phyloP scores from a whole-genome alignment of 2,329 filamentous ascomycete genomes.

The Fusarium sacchari region DNA sequence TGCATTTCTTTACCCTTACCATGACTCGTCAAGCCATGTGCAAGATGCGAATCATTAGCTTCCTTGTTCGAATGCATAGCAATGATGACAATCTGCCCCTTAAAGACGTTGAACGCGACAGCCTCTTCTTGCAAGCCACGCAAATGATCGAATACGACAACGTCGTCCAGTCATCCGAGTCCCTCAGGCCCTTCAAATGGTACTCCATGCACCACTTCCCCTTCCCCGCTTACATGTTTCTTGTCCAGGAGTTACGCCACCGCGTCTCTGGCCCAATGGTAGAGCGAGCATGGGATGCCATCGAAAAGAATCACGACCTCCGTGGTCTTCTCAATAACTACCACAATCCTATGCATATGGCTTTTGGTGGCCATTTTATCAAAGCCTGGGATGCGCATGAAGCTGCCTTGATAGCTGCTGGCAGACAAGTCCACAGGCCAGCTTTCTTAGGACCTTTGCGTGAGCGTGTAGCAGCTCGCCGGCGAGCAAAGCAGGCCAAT shows the following conservation, averaged over 20 bases:
- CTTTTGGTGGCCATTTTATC: conserved; percentile 67
- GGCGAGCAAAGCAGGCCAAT: conserved; percentile 46
- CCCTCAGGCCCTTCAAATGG: conserved; percentile 65
- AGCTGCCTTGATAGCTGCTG: conserved; percentile 56
- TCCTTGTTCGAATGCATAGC: conserved; percentile 59
- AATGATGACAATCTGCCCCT: conserved; percentile 52
- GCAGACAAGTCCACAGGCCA: conserved; percentile 56
- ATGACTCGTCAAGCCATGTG: conserved; percentile 66
- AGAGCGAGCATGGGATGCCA: conserved; percentile 67
- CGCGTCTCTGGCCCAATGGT: conserved; percentile 64
- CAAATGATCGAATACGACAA: conserved; percentile 70
- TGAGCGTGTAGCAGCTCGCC: conserved; percentile 54
- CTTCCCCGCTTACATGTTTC: conserved; percentile 69
- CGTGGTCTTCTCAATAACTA: conserved; percentile 60
- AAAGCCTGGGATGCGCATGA: conserved; percentile 71
- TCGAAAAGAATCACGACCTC: conserved; percentile 64
- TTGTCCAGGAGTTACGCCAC: conserved; percentile 64
- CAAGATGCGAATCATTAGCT: conserved; percentile 66
- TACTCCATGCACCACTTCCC: conserved; percentile 69
- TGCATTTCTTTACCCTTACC: conserved; percentile 68
- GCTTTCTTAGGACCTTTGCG: conserved; percentile 59
- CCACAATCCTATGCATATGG: conserved; percentile 66
- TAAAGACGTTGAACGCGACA: conserved; percentile 60
- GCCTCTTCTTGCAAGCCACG: conserved; percentile 64
- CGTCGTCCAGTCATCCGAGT: conserved; percentile 61